Conservation (phyloP, 2,329 filamentous ascomycete genomes). For the Ploettnerulaceae sp. region DNA sequence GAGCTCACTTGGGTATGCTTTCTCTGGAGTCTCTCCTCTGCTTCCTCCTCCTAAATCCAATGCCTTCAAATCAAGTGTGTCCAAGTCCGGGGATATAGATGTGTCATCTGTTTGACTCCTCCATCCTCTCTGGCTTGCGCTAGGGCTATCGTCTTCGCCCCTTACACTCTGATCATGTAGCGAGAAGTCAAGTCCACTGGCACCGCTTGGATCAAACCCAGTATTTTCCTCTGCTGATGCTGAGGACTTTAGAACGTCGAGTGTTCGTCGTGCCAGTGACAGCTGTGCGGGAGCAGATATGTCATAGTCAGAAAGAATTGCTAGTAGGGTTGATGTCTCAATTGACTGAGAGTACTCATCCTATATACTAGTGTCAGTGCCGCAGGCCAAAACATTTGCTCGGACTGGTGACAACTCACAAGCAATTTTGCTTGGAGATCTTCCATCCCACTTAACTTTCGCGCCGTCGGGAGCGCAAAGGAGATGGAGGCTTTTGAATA, state of each 20-base stretch:
- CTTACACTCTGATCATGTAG: slow-evolving; percentile 13
- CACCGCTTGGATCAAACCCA: slow-evolving; percentile 74
- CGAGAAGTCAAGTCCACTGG: slow-evolving; percentile 43
- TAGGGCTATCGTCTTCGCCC: slow-evolving; percentile 22
- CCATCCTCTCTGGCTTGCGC: slow-evolving; percentile 25
- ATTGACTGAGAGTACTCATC: slow-evolving; percentile 68
- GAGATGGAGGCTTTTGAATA: not conserved
- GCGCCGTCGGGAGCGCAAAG: not conserved
- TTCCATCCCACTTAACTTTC: slow-evolving; percentile 8
- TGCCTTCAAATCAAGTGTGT: slow-evolving; percentile 25
- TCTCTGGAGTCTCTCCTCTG: slow-evolving; percentile 43
- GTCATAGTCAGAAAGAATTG: slow-evolving; percentile 71
- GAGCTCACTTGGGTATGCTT: slow-evolving; percentile 28
- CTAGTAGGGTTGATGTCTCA: slow-evolving; percentile 71
- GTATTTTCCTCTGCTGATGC: slow-evolving; percentile 65
- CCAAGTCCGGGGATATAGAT: slow-evolving; percentile 26
- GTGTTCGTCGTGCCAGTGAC: slow-evolving; percentile 48
- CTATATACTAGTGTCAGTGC: slow-evolving; percentile 27
- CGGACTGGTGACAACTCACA: too few species aligned
- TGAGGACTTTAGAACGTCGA: slow-evolving; percentile 61
- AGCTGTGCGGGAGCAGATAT: slow-evolving; percentile 49
- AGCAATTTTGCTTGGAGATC: slow-evolving; percentile 14
- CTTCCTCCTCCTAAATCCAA: slow-evolving; percentile 31
- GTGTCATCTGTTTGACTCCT: slow-evolving; percentile 31
- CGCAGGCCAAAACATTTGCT: not conserved